Percentiles rank a stretch among this genome's conserved stretches.
phyloP scores from a whole-genome alignment of 2,329 filamentous ascomycete genomes.

The Claviceps purpurea region DNA sequence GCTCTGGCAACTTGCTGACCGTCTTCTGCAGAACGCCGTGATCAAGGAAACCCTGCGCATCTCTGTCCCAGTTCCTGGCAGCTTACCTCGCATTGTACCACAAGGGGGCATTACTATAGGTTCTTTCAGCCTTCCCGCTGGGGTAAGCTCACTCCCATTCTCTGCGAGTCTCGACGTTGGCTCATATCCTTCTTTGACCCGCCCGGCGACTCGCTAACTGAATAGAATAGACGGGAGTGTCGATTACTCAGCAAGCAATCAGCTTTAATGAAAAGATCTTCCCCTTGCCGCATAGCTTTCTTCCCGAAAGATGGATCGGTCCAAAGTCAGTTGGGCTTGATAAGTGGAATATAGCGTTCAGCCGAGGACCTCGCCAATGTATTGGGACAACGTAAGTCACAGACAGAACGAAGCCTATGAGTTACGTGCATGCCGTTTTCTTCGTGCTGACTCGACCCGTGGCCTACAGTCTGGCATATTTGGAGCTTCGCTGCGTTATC shows the following conservation, averaged over 20 bases:
- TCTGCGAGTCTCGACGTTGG: too few relatives aligned
- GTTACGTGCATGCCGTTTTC: too few relatives aligned
- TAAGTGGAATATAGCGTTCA: slow-evolving; percentile 1
- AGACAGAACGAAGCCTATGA: too few relatives aligned
- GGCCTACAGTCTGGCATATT: background rate
- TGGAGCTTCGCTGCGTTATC: background rate
- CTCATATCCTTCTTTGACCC: too few relatives aligned
- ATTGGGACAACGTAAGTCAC: background rate
- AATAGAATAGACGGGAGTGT: background rate
- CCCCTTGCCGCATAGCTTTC: background rate
- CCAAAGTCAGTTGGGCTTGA: background rate
- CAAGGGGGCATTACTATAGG: background rate
- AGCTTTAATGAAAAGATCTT: background rate
- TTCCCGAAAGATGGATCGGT: background rate
- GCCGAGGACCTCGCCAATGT: background rate
- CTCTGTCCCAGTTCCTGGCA: background rate
- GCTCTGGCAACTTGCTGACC: background rate
- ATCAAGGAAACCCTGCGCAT: slow-evolving; percentile 1
- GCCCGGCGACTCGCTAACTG: too few relatives aligned
- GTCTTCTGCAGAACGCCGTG: background rate
- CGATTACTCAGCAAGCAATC: background rate
- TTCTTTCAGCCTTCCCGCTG: background rate
- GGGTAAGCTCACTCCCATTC: background rate
- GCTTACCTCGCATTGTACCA: background rate
- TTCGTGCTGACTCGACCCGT: too few relatives aligned